phyloP scores from a whole-genome alignment of 345 rosid genomes.

The Carallia brachiata region DNA sequence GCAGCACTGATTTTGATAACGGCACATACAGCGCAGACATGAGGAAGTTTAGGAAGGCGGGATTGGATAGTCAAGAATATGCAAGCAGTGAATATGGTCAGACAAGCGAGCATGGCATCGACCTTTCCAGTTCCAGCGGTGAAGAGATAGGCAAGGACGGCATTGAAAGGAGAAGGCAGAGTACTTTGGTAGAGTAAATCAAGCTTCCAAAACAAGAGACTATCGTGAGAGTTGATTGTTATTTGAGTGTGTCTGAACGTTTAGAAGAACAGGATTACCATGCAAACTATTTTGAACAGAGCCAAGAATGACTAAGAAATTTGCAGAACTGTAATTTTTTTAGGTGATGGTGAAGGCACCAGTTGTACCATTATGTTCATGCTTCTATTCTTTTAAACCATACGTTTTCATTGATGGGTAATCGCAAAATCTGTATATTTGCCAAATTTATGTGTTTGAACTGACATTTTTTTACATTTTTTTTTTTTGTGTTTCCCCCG shows the following conservation, averaged over 20 bases:
- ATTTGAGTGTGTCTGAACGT: background rate
- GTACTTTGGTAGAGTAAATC: background rate
- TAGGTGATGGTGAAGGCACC: background rate
- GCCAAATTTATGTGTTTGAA: background rate
- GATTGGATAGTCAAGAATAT: constrained; percentile 37
- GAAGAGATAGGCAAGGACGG: constrained; percentile 32
- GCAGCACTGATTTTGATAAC: constrained; percentile 32
- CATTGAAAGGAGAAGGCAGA: background rate
- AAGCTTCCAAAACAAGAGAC: background rate
- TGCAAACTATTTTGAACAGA: background rate
- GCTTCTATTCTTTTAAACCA: background rate
- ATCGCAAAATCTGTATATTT: background rate
- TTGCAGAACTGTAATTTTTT: too few relatives aligned
- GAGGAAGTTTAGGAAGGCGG: constrained; percentile 46
- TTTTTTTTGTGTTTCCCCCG: too few relatives aligned
- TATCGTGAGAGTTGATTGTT: background rate
- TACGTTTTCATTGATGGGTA: background rate
- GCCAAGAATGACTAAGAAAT: too few relatives aligned
- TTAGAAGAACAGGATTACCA: background rate
- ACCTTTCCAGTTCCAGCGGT: constrained; percentile 66
- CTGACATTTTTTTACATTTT: too few relatives aligned
- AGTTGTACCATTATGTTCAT: background rate
- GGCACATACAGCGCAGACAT: constrained; percentile 47
- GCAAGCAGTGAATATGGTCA: constrained; percentile 59
- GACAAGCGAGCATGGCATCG: constrained; percentile 71